A percentile compares a stretch with the other conserved stretches of the same genome.
phyloP scores from a whole-genome alignment of 768 basidiomycete genomes.

The Lentinula boryana region DNA sequence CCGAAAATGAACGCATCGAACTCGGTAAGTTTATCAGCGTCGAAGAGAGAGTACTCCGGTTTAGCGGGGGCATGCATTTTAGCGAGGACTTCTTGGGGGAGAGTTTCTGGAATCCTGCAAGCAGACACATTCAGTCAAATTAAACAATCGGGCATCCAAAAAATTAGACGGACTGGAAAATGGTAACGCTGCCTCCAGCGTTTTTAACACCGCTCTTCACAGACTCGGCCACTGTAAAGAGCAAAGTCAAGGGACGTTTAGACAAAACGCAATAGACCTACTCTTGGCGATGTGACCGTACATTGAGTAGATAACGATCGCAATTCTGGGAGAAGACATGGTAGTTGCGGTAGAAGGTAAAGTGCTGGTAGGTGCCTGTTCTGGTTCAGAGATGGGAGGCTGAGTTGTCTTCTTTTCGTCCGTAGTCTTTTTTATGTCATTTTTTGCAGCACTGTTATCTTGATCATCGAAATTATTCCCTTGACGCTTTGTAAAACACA shows the following conservation, averaged over 20 bases:
- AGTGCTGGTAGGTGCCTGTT: slow-evolving; percentile 10
- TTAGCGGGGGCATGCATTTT: slow-evolving; percentile 72
- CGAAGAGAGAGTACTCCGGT: slow-evolving; percentile 64
- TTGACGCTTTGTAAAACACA: slow-evolving; percentile 35
- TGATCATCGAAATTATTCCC: slow-evolving; percentile 26
- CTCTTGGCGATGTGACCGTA: slow-evolving; percentile 69
- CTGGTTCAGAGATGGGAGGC: slow-evolving; percentile 9
- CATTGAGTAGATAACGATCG: slow-evolving; percentile 69
- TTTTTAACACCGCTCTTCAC: slow-evolving; percentile 39
- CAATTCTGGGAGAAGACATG: slow-evolving; percentile 51
- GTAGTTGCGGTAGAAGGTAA: slow-evolving; percentile 10
- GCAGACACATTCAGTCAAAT: neutral
- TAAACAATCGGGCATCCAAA: neutral
- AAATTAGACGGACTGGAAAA: slow-evolving; percentile 44
- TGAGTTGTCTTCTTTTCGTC: slow-evolving; percentile 1
- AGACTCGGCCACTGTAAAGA: slow-evolving; percentile 50
- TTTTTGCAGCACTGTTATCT: slow-evolving; percentile 1
- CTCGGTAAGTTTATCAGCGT: slow-evolving; percentile 39
- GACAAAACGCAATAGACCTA: slow-evolving; percentile 25
- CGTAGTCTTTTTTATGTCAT: slow-evolving; percentile 1
- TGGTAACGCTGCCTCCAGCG: slow-evolving; percentile 44
- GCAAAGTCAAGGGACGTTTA: neutral
- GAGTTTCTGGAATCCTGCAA: slow-evolving; percentile 71
- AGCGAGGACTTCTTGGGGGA: slow-evolving; percentile 56
- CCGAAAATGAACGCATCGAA: slow-evolving; percentile 77